Base-by-base conservation (phyloP, 1,284 basidiomycete genomes). In the Fomitopsis betulina region DNA sequence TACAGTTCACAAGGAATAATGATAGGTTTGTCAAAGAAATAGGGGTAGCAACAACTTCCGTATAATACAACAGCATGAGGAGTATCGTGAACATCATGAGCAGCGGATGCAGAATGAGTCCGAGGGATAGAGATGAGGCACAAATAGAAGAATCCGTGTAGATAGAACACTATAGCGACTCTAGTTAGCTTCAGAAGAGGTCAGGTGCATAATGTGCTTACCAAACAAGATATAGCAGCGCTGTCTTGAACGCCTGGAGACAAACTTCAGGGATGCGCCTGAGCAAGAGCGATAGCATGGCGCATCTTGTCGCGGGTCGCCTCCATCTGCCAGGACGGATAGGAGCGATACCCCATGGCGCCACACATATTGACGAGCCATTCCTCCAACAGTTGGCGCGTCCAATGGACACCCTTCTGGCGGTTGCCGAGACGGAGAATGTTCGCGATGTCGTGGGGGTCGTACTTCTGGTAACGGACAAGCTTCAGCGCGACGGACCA, bases 401-500 rank as follows among this genome's bases (percentile, higher is more conserved):
- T 82, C 86, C 86, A 87, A 19, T 75, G 71, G 0, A 79, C 73
- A 17, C 76, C 73, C 19, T 80, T 79, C 54, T 81, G 69, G 47
- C 73, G 71, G 4, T 76, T 79, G 1, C 85, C 84, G 60, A 84
- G 80, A 52, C 80, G 71, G 35, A 76, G 71, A 63, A 78, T 74
- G 40, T 72, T 67, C 56, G 78, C 80, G 55, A 73, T 72, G 63
- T 75, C 73, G 15, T 55, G 53, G 9, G 73, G 72, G 61, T 75
- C 73, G 61, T 79, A 76, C 58, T 82, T 81, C 45, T 77, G 70
- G 67, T 84, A 89, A 8, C 86, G 77, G 30, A 85, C 83, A n/a
- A 89, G 76, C 67, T 89, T 89, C 60, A 88, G 79, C 3, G 86
- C 83, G 32, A 88, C 78, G 0, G 80, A 79, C 86, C 86, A 89